Evolutionary conservation across 495 filamentous ascomycete species (phyloP), one percentile per base, ranked within the genome.

Genomic region (Xylaria bambusicola): DNA sequence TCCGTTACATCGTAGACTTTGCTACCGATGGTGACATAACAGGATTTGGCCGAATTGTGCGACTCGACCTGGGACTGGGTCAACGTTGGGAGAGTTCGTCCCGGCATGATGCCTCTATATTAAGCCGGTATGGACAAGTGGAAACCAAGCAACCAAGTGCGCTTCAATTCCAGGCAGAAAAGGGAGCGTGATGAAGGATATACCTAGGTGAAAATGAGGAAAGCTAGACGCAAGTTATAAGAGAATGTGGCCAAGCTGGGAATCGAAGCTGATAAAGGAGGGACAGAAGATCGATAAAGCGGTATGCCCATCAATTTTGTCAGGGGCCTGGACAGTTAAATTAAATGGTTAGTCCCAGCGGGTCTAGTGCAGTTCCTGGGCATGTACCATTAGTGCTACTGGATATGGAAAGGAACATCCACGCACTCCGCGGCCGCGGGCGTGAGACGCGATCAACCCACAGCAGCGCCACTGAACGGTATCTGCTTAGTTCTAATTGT

Each of bases 1-100:
- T 85, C 80, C 23, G 95, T 96, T 59, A 99, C 83, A 81, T 99
- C 92, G 83, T 91, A 98, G 65, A 98, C 94, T 63, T 93, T 93
- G 24, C 80, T 82, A 33, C 91, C 94, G 42, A 97, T 72, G 0
- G 90, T 93, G 62, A 99, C 91, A 80, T 92, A 99, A 81, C 95
- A 98, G 21, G 90, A 95, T 71, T 92, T 86, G 38, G 71, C 73
- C 46, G 82, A 87, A 67, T 91, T 95, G 72, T 93, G 91, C 62
- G 86, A 79, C 68, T 85, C 84, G 63, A 99, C 85, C 70, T 98
- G 90, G 58, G 86, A 82, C 65, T 79, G 73, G 29, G 88, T 85
- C 67, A 97, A 85, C 20, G 86, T 94, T 40, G 93, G 92, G 26
- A 97, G 81, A 38, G 82, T 87, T 66, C 80, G 82, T 49, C 75